Base-by-base conservation (phyloP, 2,329 filamentous ascomycete genomes). In the Penicillium thymicola region DNA sequence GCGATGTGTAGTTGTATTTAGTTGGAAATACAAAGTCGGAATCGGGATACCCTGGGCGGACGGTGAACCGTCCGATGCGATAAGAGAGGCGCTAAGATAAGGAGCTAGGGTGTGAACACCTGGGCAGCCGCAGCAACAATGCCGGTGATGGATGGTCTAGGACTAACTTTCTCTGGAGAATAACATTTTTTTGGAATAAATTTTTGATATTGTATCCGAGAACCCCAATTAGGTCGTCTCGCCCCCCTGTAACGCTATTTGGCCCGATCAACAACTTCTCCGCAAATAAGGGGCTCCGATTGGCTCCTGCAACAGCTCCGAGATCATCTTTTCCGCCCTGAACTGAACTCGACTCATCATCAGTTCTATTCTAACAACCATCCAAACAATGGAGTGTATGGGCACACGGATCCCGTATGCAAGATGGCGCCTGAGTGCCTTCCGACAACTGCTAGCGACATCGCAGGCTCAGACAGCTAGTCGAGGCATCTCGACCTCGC, bases 381-480 rank as follows among this genome's bases (percentile, higher is more conserved):
- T 16, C 23, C 4, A 14, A 51, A 56, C 14, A 50, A 74, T 74
- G 71, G 62, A 68, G 51, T 68, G 65, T 43, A 48, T 64, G 11
- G 61, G 59, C 48, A 45, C 57, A 16, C 66, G 63, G 16, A 18
- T 68, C 3, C 67, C 72, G 5, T 72, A 70, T 56, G 62, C 68
- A 18, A 67, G 66, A 62, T 74, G 70, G 69, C 72, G 72, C 28
- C 52, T 74, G 2, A 57, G 36, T 28, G 48, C 66, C 5, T 70
- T 72, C 21, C 65, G 58, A 21, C 64, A 62, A 21, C 44, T 72
- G 36, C 58, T 59, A 2, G 38, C 21, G 4, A 58, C 40, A 23
- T 48, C 49, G 1, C 28, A 36, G 13, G 42, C 46, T 8, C 55
- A 50, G 10, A 13, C 41, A 36, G 21, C 27, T 23, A 40, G 13